Evolutionary conservation across 164 flowering plant species (phyloP).

Genomic region (Chimonanthus praecox): DNA sequence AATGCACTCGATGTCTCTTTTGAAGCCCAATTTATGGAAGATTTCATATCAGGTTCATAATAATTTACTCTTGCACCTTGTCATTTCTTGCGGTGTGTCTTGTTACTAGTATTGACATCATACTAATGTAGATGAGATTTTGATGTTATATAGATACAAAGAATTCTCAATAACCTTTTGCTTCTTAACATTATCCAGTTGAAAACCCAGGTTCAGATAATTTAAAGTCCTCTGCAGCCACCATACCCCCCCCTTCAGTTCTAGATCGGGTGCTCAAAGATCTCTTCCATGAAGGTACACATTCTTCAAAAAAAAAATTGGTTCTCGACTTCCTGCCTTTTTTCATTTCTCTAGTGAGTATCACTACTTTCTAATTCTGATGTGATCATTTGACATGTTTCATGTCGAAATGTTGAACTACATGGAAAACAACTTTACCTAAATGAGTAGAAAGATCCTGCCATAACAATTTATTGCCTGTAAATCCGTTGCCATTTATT

Average conservation of each 20-base stretch:
- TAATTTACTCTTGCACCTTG: neutral
- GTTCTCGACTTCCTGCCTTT: neutral
- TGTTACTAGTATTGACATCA: neutral
- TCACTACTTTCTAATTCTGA: neutral
- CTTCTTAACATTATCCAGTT: slow-evolving; percentile 37
- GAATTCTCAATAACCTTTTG: slow-evolving; percentile 1
- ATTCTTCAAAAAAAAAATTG: neutral
- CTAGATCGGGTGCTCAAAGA: slow-evolving; percentile 92
- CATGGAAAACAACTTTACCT: neutral
- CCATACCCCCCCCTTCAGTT: slow-evolving; percentile 83
- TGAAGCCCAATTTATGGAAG: slow-evolving; percentile 84
- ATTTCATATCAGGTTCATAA: slow-evolving; percentile 77
- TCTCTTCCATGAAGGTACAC: slow-evolving; percentile 80
- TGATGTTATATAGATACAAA: neutral
- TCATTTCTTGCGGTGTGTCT: neutral
- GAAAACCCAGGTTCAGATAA: slow-evolving; percentile 60
- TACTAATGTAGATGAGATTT: neutral
- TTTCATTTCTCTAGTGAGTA: neutral
- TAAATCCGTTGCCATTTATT: neutral
- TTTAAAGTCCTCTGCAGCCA: slow-evolving; percentile 49
- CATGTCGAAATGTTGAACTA: neutral
- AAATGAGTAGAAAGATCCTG: too few species aligned
- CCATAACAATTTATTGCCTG: neutral
- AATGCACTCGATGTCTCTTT: slow-evolving; percentile 63
- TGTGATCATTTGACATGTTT: slow-evolving; percentile 3